A percentile compares a stretch with the other conserved stretches of the same genome.
Conservation (phyloP, 495 filamentous ascomycete species). For the Lasiosphaeria hispida region DNA sequence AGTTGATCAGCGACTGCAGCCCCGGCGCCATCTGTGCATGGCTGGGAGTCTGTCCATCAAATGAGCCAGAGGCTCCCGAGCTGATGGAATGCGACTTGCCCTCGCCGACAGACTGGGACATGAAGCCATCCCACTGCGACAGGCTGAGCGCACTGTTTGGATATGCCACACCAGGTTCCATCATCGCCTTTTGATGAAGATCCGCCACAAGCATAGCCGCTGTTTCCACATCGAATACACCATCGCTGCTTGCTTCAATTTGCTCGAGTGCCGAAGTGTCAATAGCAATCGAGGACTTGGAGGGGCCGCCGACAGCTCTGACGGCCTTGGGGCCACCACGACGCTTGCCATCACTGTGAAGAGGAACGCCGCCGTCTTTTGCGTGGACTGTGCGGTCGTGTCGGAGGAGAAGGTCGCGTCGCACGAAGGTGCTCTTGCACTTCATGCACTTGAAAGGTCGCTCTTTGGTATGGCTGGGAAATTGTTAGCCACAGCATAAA, state of each 20-base stretch:
- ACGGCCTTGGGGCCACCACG: slow-evolving; percentile 68
- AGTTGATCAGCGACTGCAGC: slow-evolving; percentile 66
- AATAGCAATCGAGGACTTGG: slow-evolving; percentile 79
- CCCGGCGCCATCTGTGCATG: slow-evolving; percentile 61
- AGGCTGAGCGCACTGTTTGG: slow-evolving; percentile 70
- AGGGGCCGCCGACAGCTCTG: slow-evolving; percentile 62
- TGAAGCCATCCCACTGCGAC: slow-evolving; percentile 84
- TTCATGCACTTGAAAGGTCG: slow-evolving; percentile 98
- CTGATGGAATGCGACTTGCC: slow-evolving; percentile 66
- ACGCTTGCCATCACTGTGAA: slow-evolving; percentile 92
- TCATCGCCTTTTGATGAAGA: slow-evolving; percentile 89
- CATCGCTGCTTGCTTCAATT: slow-evolving; percentile 90
- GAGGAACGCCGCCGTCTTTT: slow-evolving; percentile 94
- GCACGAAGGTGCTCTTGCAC: slow-evolving; percentile 97
- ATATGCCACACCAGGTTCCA: slow-evolving; percentile 71
- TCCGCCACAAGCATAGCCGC: slow-evolving; percentile 99
- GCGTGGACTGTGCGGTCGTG: slow-evolving; percentile 98
- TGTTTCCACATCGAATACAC: slow-evolving; percentile 95
- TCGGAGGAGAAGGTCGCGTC: slow-evolving; percentile 90
- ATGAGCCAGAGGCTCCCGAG: slow-evolving; percentile 60
- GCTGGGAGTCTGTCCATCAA: slow-evolving; percentile 63
- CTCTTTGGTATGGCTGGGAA: slow-evolving; percentile 74
- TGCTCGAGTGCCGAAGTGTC: slow-evolving; percentile 90
- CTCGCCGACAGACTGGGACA: slow-evolving; percentile 57
- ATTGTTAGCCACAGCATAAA: not conserved